phyloP scores from a whole-genome alignment of 2,329 filamentous ascomycete species.

The Colletotrichum neosansevieriae region DNA sequence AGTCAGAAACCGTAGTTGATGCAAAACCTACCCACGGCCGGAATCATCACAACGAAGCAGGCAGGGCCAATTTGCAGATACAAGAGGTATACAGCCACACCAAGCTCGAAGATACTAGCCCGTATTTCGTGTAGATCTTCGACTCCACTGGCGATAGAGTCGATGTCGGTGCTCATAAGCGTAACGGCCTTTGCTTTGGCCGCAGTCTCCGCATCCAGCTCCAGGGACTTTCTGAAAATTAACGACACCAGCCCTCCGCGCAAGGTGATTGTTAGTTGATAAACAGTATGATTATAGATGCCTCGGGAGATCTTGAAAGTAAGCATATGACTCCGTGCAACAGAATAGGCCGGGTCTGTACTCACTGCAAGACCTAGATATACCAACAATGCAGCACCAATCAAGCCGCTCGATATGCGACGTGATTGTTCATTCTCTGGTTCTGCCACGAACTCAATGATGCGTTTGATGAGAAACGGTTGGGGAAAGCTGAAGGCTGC shows the following conservation, averaged over 20 bases:
- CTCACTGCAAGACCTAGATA: constrained; percentile 42
- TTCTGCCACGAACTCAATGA: constrained; percentile 21
- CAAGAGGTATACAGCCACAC: constrained; percentile 40
- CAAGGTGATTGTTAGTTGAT: constrained; percentile 43
- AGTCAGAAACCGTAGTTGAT: too few relatives aligned
- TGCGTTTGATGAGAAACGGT: constrained; percentile 36
- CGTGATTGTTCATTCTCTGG: background rate
- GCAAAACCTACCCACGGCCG: constrained; percentile 46
- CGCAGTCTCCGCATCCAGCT: constrained; percentile 28
- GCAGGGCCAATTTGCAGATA: constrained; percentile 41
- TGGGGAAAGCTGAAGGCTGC: constrained; percentile 34
- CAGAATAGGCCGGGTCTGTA: too few relatives aligned
- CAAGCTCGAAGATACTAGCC: constrained; percentile 42
- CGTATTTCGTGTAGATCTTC: constrained; percentile 41
- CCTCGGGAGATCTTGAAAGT: constrained; percentile 16
- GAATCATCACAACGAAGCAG: constrained; percentile 52
- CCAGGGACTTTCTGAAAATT: constrained; percentile 42
- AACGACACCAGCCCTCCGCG: constrained; percentile 41
- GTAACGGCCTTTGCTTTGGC: constrained; percentile 38
- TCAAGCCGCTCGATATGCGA: constrained; percentile 10
- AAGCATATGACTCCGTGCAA: background rate
- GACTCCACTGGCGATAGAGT: constrained; percentile 37
- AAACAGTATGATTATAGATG: constrained; percentile 39
- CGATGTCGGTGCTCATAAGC: constrained; percentile 41
- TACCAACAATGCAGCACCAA: constrained; percentile 41